A percentile compares a stretch with the other conserved stretches of the same genome.
Evolutionary conservation across 2,329 filamentous ascomycete genomes (phyloP).

Genomic region (Aspergillus melleus): DNA sequence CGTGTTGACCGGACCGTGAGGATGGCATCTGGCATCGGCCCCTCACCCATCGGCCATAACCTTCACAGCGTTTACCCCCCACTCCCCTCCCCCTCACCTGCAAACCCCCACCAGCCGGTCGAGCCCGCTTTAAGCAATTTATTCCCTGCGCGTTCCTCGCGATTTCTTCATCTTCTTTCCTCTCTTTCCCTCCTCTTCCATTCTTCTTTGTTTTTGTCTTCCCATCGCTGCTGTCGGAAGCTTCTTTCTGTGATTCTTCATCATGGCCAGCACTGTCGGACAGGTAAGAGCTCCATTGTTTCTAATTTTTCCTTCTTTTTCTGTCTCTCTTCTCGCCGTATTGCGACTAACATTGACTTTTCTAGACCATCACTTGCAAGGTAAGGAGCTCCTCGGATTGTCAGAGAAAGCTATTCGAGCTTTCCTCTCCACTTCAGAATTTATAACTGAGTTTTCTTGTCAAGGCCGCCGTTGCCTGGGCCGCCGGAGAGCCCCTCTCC

Average conservation of each 20-base stretch:
- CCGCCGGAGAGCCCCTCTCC: slow-evolving; percentile 82
- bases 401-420: not conserved
- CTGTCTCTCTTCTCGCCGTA: not conserved
- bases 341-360: not conserved
- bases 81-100: not conserved
- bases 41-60: slow-evolving; percentile 8
- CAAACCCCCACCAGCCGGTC: slow-evolving; percentile 10
- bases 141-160: not conserved
- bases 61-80: not conserved
- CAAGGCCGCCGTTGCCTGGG: slow-evolving; percentile 93
- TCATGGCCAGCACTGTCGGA: slow-evolving; percentile 11
- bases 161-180: not conserved
- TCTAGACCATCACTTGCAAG: slow-evolving; percentile 88
- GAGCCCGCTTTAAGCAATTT: slow-evolving; percentile 9
- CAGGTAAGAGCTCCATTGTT: slow-evolving; percentile 1
- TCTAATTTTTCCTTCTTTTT: not conserved
- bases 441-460: not conserved
- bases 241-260: not conserved
- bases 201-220: not conserved
- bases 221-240: not conserved
- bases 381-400: slow-evolving; percentile 34
- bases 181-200: not conserved
- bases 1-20: not conserved
- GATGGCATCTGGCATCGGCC: not conserved
- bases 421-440: not conserved